A percentile compares a stretch with the other conserved stretches of the same genome.
Conservation (phyloP, 2,329 filamentous ascomycete species). For the Alternaria infectoria region DNA sequence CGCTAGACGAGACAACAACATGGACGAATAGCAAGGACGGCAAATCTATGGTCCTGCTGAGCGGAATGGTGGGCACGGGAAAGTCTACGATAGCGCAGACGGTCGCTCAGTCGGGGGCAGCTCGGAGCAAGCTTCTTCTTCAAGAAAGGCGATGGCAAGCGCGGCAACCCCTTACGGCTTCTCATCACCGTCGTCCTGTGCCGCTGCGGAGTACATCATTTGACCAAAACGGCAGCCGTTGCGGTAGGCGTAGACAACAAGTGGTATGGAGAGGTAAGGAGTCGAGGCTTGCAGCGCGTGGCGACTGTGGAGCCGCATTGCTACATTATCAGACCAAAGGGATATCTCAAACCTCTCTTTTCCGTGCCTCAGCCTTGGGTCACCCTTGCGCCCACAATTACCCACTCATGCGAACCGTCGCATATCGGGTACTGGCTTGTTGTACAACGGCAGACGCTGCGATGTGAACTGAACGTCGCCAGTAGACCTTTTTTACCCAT, state of each 20-base stretch:
- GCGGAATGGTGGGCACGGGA: constrained; percentile 18
- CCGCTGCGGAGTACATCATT: not conserved
- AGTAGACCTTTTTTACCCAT: rapidly evolving
- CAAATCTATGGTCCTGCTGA: constrained; percentile 38
- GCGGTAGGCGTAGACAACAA: not conserved
- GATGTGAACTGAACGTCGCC: not conserved
- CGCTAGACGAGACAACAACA: constrained; percentile 27
- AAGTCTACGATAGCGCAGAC: constrained; percentile 26
- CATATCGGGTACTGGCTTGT: not conserved
- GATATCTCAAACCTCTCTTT: not conserved
- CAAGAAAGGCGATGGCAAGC: constrained; percentile 18
- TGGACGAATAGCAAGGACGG: constrained; percentile 25
- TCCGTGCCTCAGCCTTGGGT: not conserved
- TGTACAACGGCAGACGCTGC: not conserved
- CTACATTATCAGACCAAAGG: not conserved
- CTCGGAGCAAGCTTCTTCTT: constrained; percentile 23
- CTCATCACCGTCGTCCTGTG: constrained; percentile 12
- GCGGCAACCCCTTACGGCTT: constrained; percentile 12
- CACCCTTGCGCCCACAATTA: not conserved
- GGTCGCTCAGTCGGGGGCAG: constrained; percentile 14
- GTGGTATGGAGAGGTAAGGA: not conserved
- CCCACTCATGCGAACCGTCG: not conserved
- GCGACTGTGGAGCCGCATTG: not conserved
- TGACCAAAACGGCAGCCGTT: not conserved
- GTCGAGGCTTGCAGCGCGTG: not conserved